Evolutionary conservation across 495 filamentous ascomycete genomes (phyloP).

Genomic region (Zalerion maritima): DNA sequence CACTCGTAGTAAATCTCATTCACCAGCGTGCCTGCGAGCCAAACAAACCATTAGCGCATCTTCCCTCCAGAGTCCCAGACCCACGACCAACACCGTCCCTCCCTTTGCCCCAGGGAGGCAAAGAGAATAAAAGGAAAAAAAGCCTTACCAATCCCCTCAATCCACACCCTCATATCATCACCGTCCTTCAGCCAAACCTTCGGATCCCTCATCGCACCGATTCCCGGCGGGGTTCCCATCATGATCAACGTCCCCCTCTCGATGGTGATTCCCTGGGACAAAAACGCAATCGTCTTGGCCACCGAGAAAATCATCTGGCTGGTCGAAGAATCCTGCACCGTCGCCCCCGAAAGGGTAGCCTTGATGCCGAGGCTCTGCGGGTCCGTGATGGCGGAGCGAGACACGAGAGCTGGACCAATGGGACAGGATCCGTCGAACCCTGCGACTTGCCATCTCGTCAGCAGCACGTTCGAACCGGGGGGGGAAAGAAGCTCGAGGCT

Average conservation of each 20-base stretch:
- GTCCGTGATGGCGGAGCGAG: slow-evolving; percentile 19
- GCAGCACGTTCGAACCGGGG: slow-evolving; percentile 10
- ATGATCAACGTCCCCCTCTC: slow-evolving; percentile 23
- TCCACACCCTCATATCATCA: slow-evolving; percentile 20
- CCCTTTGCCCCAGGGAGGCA: no score
- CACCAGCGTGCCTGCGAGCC: no score
- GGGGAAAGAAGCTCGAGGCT: slow-evolving; percentile 23
- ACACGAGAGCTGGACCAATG: slow-evolving; percentile 24
- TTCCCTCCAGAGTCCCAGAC: no score
- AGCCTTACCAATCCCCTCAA: slow-evolving; percentile 13
- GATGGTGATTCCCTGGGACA: slow-evolving; percentile 26
- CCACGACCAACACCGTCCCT: no score
- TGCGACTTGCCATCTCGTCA: not conserved
- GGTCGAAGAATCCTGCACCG: slow-evolving; percentile 13
- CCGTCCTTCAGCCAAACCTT: slow-evolving; percentile 16
- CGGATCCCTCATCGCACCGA: slow-evolving; percentile 16
- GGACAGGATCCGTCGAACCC: slow-evolving; percentile 4
- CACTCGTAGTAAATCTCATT: slow-evolving; percentile 10
- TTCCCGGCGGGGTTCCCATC: slow-evolving; percentile 29
- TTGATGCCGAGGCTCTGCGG: slow-evolving; percentile 17
- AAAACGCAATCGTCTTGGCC: slow-evolving; percentile 17
- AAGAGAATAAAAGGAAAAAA: no score
- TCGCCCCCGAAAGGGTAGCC: slow-evolving; percentile 15
- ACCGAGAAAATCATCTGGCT: slow-evolving; percentile 23
- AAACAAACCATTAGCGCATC: no score